phyloP scores from a whole-genome alignment of 2,329 filamentous ascomycete species.

The Ploettnerulaceae sp. region DNA sequence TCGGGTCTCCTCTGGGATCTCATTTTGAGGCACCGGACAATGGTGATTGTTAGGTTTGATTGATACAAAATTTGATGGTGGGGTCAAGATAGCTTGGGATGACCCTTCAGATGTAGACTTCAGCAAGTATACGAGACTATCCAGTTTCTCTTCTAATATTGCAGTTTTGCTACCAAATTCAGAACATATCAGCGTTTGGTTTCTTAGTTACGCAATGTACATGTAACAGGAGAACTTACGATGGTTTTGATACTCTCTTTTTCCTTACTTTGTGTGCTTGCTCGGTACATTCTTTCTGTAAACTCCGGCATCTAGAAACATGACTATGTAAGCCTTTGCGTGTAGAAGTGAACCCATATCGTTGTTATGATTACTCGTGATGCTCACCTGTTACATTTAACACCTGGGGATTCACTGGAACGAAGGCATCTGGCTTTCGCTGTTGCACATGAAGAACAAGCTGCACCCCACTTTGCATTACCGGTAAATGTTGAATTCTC shows the following conservation, averaged over 20 bases:
- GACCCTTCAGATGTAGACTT: neutral
- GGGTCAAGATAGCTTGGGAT: neutral
- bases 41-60: too few species aligned
- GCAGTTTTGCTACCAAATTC: neutral
- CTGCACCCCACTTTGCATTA: too few species aligned
- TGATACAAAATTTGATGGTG: too few species aligned
- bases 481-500: too few species aligned
- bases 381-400: too few species aligned
- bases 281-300: conserved; percentile 44
- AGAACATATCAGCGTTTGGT: neutral
- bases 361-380: too few species aligned
- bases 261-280: conserved; percentile 48
- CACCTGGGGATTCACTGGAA: too few species aligned
- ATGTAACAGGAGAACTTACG: conserved; percentile 39
- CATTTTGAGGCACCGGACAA: neutral
- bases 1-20: neutral
- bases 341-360: too few species aligned
- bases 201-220: neutral
- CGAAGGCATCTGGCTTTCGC: too few species aligned
- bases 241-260: conserved; percentile 46
- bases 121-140: neutral
- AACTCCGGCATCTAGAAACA: conserved; percentile 11
- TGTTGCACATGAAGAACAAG: too few species aligned
- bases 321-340: too few species aligned
- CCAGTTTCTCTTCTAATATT: neutral